Percentiles rank a stretch among this genome's conserved stretches.
phyloP scores from a whole-genome alignment of 495 filamentous ascomycete genomes.

The Xylaria sp. region DNA sequence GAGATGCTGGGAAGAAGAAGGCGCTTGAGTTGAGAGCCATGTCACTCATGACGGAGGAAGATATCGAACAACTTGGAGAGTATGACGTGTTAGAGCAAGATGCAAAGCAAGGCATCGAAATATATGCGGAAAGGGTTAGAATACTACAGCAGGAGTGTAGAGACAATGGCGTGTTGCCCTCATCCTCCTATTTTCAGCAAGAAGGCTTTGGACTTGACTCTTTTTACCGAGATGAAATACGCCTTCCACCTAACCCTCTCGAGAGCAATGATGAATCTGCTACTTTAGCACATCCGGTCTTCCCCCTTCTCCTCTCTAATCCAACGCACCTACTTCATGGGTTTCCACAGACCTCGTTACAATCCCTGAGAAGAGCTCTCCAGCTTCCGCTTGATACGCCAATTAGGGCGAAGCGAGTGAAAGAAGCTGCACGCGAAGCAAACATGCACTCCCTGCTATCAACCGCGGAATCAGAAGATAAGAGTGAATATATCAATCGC shows the following conservation, averaged over 20 bases:
- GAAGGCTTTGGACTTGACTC: constrained; percentile 36
- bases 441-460: constrained; percentile 36
- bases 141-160: constrained; percentile 36
- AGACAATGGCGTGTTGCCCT: constrained; percentile 35
- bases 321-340: constrained; percentile 37
- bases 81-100: constrained; percentile 37
- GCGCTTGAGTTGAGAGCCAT: constrained; percentile 38
- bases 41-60: constrained; percentile 39
- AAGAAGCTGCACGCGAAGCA: constrained; percentile 38
- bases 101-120: constrained; percentile 36
- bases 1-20: constrained; percentile 38
- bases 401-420: constrained; percentile 32
- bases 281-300: constrained; percentile 36
- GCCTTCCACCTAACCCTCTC: constrained; percentile 31
- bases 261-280: constrained; percentile 35
- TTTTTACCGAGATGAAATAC: constrained; percentile 37
- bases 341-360: constrained; percentile 36
- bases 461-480: constrained; percentile 37
- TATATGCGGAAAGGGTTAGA: constrained; percentile 30
- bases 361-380: constrained; percentile 34
- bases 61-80: constrained; percentile 35
- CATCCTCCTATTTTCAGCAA: constrained; percentile 34
- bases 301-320: constrained; percentile 38
- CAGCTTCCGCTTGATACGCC: constrained; percentile 31
- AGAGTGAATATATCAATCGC: constrained; percentile 52